phyloP scores from a whole-genome alignment of 129 eudicot genomes.

The Pseudognaphalium luteoalbum region DNA sequence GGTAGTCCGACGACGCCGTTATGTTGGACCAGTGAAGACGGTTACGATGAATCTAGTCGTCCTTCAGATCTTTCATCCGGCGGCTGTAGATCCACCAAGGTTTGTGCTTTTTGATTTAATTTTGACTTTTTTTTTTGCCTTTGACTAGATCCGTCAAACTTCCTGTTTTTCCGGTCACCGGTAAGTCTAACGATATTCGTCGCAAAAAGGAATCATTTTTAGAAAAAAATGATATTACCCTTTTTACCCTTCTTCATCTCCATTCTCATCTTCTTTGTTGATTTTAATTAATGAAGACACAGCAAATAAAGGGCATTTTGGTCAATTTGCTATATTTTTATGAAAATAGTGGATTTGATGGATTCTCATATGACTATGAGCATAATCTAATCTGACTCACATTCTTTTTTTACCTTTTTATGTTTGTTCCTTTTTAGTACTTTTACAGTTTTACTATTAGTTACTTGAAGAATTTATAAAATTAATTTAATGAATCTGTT shows the following conservation, averaged over 20 bases:
- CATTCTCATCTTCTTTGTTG: not conserved
- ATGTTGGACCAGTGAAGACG: constrained; percentile 44
- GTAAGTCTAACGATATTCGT: not conserved
- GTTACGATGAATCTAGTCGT: constrained; percentile 37
- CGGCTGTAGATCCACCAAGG: constrained; percentile 58
- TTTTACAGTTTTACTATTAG: not conserved
- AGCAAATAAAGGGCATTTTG: constrained; percentile 15
- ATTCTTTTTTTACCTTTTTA: not conserved
- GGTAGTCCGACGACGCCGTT: constrained; percentile 69
- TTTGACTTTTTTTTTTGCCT: not conserved
- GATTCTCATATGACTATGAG: not conserved
- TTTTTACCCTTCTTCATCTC: constrained; percentile 19
- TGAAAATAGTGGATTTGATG: not conserved
- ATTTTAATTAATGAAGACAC: constrained; percentile 14
- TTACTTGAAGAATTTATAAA: too few relatives aligned
- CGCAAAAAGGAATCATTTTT: constrained; percentile 1
- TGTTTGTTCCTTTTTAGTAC: not conserved
- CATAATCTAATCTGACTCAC: not conserved
- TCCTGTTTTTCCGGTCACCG: constrained; percentile 12
- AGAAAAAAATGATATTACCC: not conserved
- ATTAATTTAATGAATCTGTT: not conserved
- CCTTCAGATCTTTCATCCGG: constrained; percentile 41
- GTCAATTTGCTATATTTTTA: not conserved
- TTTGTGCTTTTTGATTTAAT: constrained; percentile 18
- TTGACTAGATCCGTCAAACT: constrained; percentile 3